These are phyloP conservation scores for Carex arenaria DNA, from an alignment of 202 grass and related monocot genomes.

Conservation along the genomic window DNA sequence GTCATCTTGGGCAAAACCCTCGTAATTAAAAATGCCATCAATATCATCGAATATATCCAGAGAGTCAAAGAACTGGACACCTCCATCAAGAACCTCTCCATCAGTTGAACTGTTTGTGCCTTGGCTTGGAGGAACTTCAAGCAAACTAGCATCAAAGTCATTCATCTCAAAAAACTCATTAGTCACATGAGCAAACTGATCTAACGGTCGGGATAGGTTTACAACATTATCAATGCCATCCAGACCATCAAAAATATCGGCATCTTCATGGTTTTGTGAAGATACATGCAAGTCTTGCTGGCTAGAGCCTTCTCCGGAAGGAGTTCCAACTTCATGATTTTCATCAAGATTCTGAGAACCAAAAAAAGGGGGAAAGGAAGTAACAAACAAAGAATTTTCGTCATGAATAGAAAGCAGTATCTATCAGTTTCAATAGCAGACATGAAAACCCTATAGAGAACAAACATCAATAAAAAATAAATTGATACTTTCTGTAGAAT, in stretches of 20 bases:
- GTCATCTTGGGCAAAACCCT: not conserved
- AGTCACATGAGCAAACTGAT: not conserved
- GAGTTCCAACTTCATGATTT: not conserved
- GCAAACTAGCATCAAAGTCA: constrained; percentile 3
- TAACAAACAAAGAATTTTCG: not conserved
- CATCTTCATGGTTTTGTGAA: not conserved
- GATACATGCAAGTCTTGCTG: not conserved
- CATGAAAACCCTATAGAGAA: not conserved
- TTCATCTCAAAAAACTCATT: constrained; percentile 15
- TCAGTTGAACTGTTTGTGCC: not conserved
- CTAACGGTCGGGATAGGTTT: not conserved
- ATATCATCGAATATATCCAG: not conserved
- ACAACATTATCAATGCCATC: not conserved
- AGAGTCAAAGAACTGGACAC: constrained; percentile 6
- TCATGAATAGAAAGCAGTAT: not conserved
- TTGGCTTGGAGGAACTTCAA: not conserved
- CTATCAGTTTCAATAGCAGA: not conserved
- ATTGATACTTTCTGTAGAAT: not conserved
- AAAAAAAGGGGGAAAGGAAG: not conserved
- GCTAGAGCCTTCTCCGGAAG: not conserved
- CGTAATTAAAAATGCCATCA: not conserved
- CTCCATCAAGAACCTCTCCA: not conserved
- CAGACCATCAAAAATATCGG: constrained; percentile 11
- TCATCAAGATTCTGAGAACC: constrained; percentile 2
- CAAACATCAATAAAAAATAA: not conserved